Percentiles rank a stretch among this genome's conserved stretches.
phyloP scores from a whole-genome alignment of 768 basidiomycete genomes.

The Erythrobasidium yunnanense region DNA sequence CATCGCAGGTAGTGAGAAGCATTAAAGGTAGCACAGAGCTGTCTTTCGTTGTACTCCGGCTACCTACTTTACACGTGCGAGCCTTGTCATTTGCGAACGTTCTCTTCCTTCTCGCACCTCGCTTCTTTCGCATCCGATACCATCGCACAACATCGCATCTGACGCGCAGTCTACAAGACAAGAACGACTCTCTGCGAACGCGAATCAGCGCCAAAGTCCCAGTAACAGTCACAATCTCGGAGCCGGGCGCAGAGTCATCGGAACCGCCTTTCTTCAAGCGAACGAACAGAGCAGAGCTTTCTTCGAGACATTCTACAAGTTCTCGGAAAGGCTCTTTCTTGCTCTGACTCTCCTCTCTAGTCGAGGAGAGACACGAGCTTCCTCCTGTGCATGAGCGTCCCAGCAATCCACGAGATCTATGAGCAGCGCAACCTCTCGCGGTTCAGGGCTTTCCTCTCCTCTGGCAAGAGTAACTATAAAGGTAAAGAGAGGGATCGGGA shows the following conservation, averaged over 20 bases:
- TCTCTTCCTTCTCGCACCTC: not conserved
- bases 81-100: not conserved
- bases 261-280: too few species aligned
- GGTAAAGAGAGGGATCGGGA: conserved; percentile 2
- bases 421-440: conserved; percentile 15
- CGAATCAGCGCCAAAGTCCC: not conserved
- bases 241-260: too few species aligned
- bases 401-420: conserved; percentile 19
- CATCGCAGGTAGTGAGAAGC: too few species aligned
- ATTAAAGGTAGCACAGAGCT: not conserved
- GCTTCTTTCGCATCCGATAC: not conserved
- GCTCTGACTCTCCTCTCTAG: not conserved
- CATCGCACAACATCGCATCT: not conserved
- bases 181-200: not conserved
- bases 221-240: too few species aligned
- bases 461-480: not conserved
- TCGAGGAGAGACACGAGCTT: not conserved
- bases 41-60: not conserved
- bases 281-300: too few species aligned
- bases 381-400: conserved; percentile 21
- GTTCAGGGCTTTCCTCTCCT: conserved; percentile 23
- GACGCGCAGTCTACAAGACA: not conserved
- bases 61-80: too few species aligned
- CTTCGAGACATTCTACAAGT: too few species aligned
- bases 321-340: not conserved